A percentile compares a stretch with the other conserved stretches of the same genome.
These are phyloP conservation scores for Cordyceps militaris DNA, from an alignment of 2,329 filamentous ascomycete species.

Conservation along the genomic window DNA sequence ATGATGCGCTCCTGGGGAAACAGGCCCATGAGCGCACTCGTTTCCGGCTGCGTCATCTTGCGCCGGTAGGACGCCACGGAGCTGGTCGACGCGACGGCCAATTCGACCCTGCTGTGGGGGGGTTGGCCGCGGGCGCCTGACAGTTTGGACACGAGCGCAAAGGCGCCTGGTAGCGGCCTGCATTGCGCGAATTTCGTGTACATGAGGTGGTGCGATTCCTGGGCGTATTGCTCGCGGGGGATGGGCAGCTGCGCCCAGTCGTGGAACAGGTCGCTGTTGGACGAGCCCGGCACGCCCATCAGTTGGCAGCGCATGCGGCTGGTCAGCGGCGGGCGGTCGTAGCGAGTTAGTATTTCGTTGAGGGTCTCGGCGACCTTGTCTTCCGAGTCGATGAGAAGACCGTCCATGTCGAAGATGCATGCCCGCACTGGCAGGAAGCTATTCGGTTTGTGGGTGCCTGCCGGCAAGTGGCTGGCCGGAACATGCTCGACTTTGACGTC, in stretches of 20 bases:
- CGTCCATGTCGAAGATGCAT: constrained; percentile 70
- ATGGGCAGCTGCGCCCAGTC: constrained; percentile 63
- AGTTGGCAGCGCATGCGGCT: constrained; percentile 64
- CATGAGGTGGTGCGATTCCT: constrained; percentile 24
- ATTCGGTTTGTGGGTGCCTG: neutral
- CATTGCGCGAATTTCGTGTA: constrained; percentile 29
- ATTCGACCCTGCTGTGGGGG: constrained; percentile 33
- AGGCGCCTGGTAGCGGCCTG: constrained; percentile 56
- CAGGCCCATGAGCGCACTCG: constrained; percentile 19
- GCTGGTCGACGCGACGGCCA: constrained; percentile 62
- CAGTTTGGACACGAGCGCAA: constrained; percentile 44
- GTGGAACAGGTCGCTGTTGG: constrained; percentile 50
- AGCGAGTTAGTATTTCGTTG: constrained; percentile 55
- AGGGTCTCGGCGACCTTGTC: constrained; percentile 60
- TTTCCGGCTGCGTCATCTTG: constrained; percentile 42
- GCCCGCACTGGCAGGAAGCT: constrained; percentile 31
- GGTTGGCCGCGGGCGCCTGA: constrained; percentile 17
- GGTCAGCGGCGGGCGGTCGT: constrained; percentile 52
- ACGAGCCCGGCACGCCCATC: constrained; percentile 52
- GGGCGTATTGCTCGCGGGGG: constrained; percentile 35
- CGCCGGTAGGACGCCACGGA: constrained; percentile 51
- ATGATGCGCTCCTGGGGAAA: constrained; percentile 51
- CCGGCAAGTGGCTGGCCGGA: too few species aligned
- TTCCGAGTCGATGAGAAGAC: constrained; percentile 64
- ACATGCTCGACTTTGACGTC: too few species aligned